Evolutionary conservation across 2,329 filamentous ascomycete genomes (phyloP), one percentile per base, ranked within the genome.

Genomic region (Reticulascus tulasneorum): DNA sequence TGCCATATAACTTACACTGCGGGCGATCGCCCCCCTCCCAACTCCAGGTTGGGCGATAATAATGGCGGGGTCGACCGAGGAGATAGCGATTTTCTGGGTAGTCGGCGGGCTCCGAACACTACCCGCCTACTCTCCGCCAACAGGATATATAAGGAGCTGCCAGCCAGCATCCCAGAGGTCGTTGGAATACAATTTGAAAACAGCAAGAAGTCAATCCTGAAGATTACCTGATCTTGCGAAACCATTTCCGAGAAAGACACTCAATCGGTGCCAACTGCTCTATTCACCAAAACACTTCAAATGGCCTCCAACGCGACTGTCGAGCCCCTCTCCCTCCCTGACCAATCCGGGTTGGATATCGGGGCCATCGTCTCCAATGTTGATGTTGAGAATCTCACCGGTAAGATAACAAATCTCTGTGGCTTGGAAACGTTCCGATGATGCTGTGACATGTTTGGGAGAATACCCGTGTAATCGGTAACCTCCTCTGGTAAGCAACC

Each of bases 391-490:
- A 73, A 75, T 35, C 59, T 86, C 29, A 74, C 67, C 33, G 75
- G 77, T 81, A 71, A 66, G 71, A 57, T 30, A 16, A 16, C 19
- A 37, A 28, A 33, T 15, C 9, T 27, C 16, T 29, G 18, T 25
- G 17, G 29, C 35, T 44, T 48, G 44, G 29, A 27, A 24, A 35
- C 32, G 23, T 37, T 23, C 6, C 20, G 23, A 40, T 40, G 27
- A 36, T 42, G 13, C 29, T 40, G 7, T 9, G 16, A 22, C 33
- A 21, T 19, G 49, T 30, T 52, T 56, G 59, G 63, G 67, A 71
- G 69, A 73, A 64, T 65, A 75, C 69, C 71, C 71, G 71, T 74
- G 37, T 56, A 74, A 76, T 71, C 71, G 72, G 71, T 75, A 75
- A 75, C 71, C 72, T 75, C 72, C 64, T 70, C 28, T 54, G 64